Evolutionary conservation across 208 protist genomes (phyloP), one percentile per base, ranked within the genome.

Genomic region (Crithidia acanthocephali): DNA sequence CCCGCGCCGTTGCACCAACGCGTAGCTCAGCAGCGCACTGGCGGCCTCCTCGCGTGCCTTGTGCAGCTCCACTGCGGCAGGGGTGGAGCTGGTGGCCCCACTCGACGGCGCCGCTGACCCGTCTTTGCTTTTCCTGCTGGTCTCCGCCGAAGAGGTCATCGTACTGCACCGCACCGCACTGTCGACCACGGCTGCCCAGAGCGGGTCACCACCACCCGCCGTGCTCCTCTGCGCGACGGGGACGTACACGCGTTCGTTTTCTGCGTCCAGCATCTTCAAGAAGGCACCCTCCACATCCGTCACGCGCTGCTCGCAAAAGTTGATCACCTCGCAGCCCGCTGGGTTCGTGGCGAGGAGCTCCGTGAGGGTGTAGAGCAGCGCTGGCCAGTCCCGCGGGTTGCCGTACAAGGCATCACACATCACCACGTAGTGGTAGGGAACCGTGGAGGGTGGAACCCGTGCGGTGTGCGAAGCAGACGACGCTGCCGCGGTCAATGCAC

Each of bases 271-370:
- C 35, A 89, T 51, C 30, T 50, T 62, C 44, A 95, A 61, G 50
- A 97, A 97, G 20, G 71, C 79, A 0, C 81, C 88, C 60, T 97
- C 90, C 1, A 97, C 89, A 52, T 94, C 70, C 22, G 90, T 47
- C 23, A 97, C 88, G 35, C 92, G 92, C 74, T 97, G 92, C 76
- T 97, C 92, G 63, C 92, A 97, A 66, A 95, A 95, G 79, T 95
- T 95, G 20, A 97, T 68, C 32, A 97, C 61, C 32, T 85, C 68
- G 60, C 87, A 93, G n/a, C 44, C 67, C 10, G 65, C 61, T 2
- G 86, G 84, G 59, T 91, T 92, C 2, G 77, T 76, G 0, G 51
- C 65, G 27, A 95, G 61, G 2, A 97, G 74, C 72, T 95, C 86
- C 1, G 80, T 81, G n/a, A 97, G 82, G 2, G 90, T 95, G 74